Evolutionary conservation across 2,329 filamentous ascomycete species (phyloP), one percentile per base, ranked within the genome.

Genomic region (Trichoderma sp.): DNA sequence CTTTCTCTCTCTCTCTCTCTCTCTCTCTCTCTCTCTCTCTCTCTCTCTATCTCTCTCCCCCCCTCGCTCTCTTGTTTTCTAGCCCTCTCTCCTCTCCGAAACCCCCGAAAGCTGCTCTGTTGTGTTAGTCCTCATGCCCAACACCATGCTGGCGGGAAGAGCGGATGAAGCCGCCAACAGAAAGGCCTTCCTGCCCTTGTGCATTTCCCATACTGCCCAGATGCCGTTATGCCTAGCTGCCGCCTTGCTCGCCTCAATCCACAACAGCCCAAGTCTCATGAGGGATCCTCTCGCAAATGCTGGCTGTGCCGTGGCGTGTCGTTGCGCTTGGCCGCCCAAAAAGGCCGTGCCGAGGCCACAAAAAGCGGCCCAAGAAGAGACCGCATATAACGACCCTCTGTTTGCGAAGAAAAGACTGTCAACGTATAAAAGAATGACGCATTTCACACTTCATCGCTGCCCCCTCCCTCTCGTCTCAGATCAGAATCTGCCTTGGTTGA

Each of bases 81-180:
- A n/a, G n/a, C n/a, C n/a, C n/a, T n/a, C n/a, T n/a, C n/a, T n/a
- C n/a, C n/a, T n/a, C n/a, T n/a, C n/a, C n/a, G n/a, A n/a, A n/a
- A n/a, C n/a, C n/a, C n/a, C n/a, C n/a, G n/a, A n/a, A n/a, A n/a
- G n/a, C n/a, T n/a, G n/a, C n/a, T n/a, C n/a, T n/a, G 25, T 19
- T 25, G 37, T 58, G 59, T 68, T 68, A 59, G 66, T 57, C 25
- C 52, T 64, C n/a, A 37, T 64, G 52, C 66, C 52, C 65, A 61
- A 67, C 39, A 57, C 45, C 10, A 53, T 3, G 34, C 54, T 53
- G 15, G 53, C 59, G 59, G 66, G 59, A 68, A 52, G 50, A 29
- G 53, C 66, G 59, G 66, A 52, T 68, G 48, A 53, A 64, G 66
- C 66, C 66, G 66, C 66, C 66, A 68, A 68, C 66, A 53, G n/a